Evolutionary conservation across 352 stramenopile species (phyloP).

Genomic region (Globisporangium alternatum): DNA sequence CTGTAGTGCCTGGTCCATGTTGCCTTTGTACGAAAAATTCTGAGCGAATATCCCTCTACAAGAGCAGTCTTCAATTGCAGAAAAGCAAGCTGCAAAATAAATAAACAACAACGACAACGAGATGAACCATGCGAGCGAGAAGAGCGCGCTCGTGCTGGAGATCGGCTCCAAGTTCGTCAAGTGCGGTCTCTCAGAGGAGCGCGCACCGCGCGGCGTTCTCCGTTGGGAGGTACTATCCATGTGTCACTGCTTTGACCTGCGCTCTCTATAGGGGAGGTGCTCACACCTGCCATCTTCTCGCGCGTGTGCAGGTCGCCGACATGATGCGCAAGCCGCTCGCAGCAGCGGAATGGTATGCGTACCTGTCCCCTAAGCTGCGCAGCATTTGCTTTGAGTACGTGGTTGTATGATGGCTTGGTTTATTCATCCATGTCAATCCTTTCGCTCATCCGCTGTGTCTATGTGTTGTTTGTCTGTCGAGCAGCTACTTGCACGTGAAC

Average conservation of each 20-base stretch:
- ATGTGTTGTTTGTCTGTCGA: not conserved
- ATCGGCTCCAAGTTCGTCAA: constrained; percentile 65
- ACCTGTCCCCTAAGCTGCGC: constrained; percentile 58
- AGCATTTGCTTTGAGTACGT: constrained; percentile 74
- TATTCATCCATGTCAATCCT: not conserved
- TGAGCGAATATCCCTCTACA: constrained; percentile 8
- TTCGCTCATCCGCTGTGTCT: not conserved
- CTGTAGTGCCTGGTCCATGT: constrained; percentile 16
- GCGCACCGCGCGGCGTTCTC: constrained; percentile 59
- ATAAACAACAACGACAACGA: not conserved
- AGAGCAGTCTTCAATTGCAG: not conserved
- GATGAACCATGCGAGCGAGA: constrained; percentile 34
- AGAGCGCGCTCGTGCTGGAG: constrained; percentile 77
- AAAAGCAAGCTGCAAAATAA: not conserved
- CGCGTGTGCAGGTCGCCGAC: constrained; percentile 41
- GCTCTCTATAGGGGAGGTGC: not conserved
- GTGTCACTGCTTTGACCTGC: not conserved
- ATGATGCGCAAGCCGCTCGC: constrained; percentile 38
- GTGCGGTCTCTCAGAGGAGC: constrained; percentile 73
- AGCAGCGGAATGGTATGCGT: constrained; percentile 39
- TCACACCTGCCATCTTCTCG: not conserved
- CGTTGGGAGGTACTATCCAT: constrained; percentile 52
- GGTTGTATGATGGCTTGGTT: not conserved
- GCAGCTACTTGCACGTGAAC: constrained; percentile 67
- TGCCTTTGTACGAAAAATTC: not conserved